These are phyloP conservation scores for Danielozyma ontarioensis DNA, from an alignment of 805 yeast species.

Conservation along the genomic window DNA sequence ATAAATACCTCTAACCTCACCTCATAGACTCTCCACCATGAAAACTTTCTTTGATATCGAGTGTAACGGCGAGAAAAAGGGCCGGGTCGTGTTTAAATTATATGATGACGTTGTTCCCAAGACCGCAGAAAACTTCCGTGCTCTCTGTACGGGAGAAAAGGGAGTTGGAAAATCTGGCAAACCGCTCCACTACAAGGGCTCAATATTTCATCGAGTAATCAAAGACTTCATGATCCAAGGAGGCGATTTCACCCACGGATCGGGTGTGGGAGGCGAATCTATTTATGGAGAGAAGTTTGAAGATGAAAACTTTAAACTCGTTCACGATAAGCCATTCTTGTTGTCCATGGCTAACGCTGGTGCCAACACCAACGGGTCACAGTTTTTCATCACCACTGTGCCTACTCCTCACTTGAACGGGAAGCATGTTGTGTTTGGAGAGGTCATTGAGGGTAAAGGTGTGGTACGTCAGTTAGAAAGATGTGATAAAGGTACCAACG, in stretches of 20 bases:
- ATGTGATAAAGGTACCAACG: constrained; percentile 56
- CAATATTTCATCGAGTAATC: constrained; percentile 91
- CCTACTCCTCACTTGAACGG: constrained; percentile 93
- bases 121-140: constrained; percentile 86
- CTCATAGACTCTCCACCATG: constrained; percentile 2
- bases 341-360: constrained; percentile 98
- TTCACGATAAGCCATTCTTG: constrained; percentile 81
- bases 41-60: constrained; percentile 77
- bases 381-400: constrained; percentile 88
- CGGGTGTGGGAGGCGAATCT: constrained; percentile 41
- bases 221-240: constrained; percentile 90
- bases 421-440: constrained; percentile 95
- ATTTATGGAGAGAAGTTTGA: constrained; percentile 58
- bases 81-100: constrained; percentile 76
- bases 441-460: constrained; percentile 75
- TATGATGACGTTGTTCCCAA: constrained; percentile 73
- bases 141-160: constrained; percentile 84
- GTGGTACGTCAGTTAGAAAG: constrained; percentile 75
- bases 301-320: constrained; percentile 77
- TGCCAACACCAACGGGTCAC: constrained; percentile 92
- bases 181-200: constrained; percentile 71
- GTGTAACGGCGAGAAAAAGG: constrained; percentile 62
- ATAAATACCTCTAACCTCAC: too few relatives aligned
- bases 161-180: constrained; percentile 58
- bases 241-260: constrained; percentile 60